Evolutionary conservation across 441 rosid species (phyloP).

Genomic region (Croton laevigatus): DNA sequence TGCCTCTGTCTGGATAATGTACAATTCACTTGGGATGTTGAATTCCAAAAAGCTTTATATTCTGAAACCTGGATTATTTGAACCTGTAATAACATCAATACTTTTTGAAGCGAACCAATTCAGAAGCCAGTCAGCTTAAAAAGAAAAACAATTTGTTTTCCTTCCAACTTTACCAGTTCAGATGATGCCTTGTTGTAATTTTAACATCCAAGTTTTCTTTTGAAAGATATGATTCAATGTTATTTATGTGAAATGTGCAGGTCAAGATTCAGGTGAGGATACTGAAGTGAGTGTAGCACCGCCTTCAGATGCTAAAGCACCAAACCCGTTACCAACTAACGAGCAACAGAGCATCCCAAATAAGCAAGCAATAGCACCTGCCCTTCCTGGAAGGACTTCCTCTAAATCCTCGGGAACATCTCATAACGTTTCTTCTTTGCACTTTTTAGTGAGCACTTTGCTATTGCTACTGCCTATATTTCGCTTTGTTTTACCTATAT

Average conservation of each 20-base stretch:
- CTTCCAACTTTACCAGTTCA: neutral
- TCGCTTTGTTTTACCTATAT: constrained; percentile 6
- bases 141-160: neutral
- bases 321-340: constrained; percentile 35
- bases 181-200: neutral
- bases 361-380: constrained; percentile 30
- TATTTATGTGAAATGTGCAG: constrained; percentile 20
- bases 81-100: neutral
- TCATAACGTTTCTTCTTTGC: constrained; percentile 14
- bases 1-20: neutral
- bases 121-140: neutral
- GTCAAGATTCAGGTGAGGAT: constrained; percentile 25
- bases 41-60: no score
- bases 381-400: constrained; percentile 27
- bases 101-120: neutral
- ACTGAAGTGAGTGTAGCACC: constrained; percentile 21
- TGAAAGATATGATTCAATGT: neutral
- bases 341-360: constrained; percentile 33
- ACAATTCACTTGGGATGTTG: no score
- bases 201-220: neutral
- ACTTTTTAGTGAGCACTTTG: constrained; percentile 10
- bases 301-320: constrained; percentile 23
- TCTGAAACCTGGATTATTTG: no score
- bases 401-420: constrained; percentile 23
- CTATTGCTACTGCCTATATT: constrained; percentile 8